These are phyloP conservation scores for Dioscorea zingiberensis DNA, from an alignment of 106 monocot species.

Conservation along the genomic window DNA sequence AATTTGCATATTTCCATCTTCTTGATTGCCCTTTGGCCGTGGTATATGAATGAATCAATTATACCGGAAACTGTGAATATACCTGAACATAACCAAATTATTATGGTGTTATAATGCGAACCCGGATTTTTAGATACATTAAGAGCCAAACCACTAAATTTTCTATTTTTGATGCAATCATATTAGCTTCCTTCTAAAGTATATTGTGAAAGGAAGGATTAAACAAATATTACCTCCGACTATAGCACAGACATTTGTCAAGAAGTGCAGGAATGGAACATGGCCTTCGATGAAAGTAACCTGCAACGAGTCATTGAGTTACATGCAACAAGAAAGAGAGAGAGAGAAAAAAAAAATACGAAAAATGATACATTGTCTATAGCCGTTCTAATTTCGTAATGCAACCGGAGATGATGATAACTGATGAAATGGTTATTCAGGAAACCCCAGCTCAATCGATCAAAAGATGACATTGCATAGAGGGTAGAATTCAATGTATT, in stretches of 20 bases:
- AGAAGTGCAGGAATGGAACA: constrained; percentile 59
- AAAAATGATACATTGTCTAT: no score
- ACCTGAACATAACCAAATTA: constrained; percentile 14
- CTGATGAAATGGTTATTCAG: no score
- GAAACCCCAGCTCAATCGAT: no score
- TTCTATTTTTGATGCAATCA: neutral
- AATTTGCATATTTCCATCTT: constrained; percentile 26
- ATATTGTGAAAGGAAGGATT: neutral
- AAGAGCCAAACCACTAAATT: neutral
- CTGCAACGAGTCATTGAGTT: constrained; percentile 45
- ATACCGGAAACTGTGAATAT: constrained; percentile 48
- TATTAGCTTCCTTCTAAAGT: neutral
- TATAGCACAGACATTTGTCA: constrained; percentile 79
- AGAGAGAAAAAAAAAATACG: no score
- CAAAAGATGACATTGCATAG: no score
- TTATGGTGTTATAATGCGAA: neutral
- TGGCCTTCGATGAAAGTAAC: constrained; percentile 56
- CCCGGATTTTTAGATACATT: neutral
- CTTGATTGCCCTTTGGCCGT: constrained; percentile 35
- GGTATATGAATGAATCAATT: constrained; percentile 36
- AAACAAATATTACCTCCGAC: constrained; percentile 47
- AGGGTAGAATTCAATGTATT: no score
- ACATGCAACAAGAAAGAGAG: no score
- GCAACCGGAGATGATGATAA: no score
- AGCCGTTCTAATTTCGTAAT: no score